A percentile compares a stretch with the other conserved stretches of the same genome.
phyloP scores from a whole-genome alignment of 352 stramenopile species.

The Blastocystis hominis region DNA sequence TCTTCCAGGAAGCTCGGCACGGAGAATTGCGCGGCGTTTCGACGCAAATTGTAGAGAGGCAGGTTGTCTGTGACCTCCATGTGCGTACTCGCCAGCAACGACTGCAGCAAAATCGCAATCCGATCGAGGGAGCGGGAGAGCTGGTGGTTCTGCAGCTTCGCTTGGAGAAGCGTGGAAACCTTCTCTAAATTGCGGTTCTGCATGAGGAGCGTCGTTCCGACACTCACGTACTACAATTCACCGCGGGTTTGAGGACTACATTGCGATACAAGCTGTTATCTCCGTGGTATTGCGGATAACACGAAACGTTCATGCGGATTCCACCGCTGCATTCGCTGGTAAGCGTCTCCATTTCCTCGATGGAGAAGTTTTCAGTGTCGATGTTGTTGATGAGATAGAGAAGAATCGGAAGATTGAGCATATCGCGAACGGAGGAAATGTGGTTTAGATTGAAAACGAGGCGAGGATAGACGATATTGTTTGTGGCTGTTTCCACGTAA shows the following conservation, averaged over 20 bases:
- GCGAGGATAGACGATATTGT: constrained; percentile 11
- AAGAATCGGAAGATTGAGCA: constrained; percentile 27
- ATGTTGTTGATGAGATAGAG: constrained; percentile 7
- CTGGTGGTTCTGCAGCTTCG: background rate
- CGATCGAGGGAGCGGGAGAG: background rate
- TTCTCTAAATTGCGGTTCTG: constrained; percentile 42
- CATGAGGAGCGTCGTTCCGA: background rate
- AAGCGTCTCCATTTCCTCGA: constrained; percentile 3
- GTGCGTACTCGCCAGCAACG: background rate
- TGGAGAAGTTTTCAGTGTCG: background rate
- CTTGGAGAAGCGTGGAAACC: background rate
- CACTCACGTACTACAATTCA: background rate
- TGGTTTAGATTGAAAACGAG: background rate
- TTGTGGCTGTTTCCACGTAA: background rate
- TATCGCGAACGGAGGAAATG: background rate
- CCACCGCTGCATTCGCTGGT: constrained; percentile 19
- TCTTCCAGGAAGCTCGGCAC: constrained; percentile 45
- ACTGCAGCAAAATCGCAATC: constrained; percentile 20
- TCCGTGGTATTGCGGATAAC: background rate
- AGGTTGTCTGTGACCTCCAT: background rate
- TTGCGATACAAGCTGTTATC: constrained; percentile 8
- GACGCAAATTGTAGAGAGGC: background rate
- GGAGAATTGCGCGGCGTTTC: background rate
- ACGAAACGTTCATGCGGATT: constrained; percentile 2
- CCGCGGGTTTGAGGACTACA: background rate